Evolutionary conservation across 1,284 basidiomycete species (phyloP), one percentile per base, ranked within the genome.

Genomic region (Rhodotorula sp.): DNA sequence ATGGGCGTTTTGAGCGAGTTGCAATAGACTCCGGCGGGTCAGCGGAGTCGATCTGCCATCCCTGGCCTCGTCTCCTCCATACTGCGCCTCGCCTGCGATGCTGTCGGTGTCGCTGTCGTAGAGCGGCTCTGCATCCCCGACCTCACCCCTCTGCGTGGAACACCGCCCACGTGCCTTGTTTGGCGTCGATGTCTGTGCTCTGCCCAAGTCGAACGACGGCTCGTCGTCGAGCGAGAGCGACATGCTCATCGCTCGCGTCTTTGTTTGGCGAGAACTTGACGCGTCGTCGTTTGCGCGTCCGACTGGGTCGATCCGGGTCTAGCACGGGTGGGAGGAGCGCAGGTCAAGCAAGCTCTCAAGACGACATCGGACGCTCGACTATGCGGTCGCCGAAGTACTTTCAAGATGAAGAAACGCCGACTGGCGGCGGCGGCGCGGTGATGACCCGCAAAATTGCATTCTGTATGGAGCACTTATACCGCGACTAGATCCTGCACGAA

Each of bases 61-160:
- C 10, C 23, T 26, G 15, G 10, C 26, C 18, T 29, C 34, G n/a
- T 14, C 31, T 14, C 21, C 15, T 26, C 10, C 4, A 47, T 0
- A 3, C 54, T 54, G 23, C 12, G 62, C 56, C 31, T 65, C 65
- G 26, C 65, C 58, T 21, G 62, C 51, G 43, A 72, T 16, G n/a
- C 52, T 54, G 21, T 74, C 73, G 12, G 73, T 74, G 56, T 74
- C 73, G 65, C 70, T 72, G 54, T 60, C 65, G 48, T 67, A 54
- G 3, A 74, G 60, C 18, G 51, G 39, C 15, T 68, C 70, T 5
- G 31, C 62, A 20, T 68, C 70, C 23, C 43, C 31, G 10, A 43
- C 10, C 39, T 43, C 39, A 12, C 39, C 39, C 39, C 34, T 34
- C 52, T 8, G 39, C 64, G 29, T 34, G 7, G n/a, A 20, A 1